Evolutionary conservation across 2,329 filamentous ascomycete genomes (phyloP).

Genomic region (Penicillium vulpinum): DNA sequence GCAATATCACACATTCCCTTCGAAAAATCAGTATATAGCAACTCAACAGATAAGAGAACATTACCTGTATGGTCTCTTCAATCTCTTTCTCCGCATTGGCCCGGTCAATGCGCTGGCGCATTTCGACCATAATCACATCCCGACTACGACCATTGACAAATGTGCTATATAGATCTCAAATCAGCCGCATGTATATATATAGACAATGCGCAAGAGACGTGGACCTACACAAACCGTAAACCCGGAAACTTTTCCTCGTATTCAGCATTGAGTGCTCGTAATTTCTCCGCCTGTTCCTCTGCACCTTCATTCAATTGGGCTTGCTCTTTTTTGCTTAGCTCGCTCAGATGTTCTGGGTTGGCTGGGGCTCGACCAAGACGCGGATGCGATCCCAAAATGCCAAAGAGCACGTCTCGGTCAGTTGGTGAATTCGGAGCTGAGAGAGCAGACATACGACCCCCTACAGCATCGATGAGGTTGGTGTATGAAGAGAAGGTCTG

Average conservation of each 20-base stretch:
- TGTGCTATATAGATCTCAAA: conserved; percentile 53
- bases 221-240: conserved; percentile 67
- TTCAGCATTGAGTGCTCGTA: conserved; percentile 68
- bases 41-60: not conserved
- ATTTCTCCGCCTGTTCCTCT: conserved; percentile 48
- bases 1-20: conserved; percentile 94
- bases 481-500: conserved; percentile 66
- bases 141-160: conserved; percentile 83
- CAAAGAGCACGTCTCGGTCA: conserved; percentile 61
- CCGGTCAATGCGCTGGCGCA: conserved; percentile 70
- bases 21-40: not conserved
- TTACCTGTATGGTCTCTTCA: conserved; percentile 70
- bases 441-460: conserved; percentile 62
- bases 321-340: conserved; percentile 78
- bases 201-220: not conserved
- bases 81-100: conserved; percentile 69
- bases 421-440: conserved; percentile 52
- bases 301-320: conserved; percentile 65
- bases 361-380: conserved; percentile 65
- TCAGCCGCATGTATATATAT: conserved; percentile 7
- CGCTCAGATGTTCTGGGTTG: conserved; percentile 64
- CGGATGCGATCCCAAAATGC: conserved; percentile 78
- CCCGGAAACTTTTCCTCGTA: conserved; percentile 83
- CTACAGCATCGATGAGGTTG: conserved; percentile 67
- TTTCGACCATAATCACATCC: conserved; percentile 75